phyloP scores from a whole-genome alignment of 805 yeast genomes.

The Hanseniaspora hatyaiensis region DNA sequence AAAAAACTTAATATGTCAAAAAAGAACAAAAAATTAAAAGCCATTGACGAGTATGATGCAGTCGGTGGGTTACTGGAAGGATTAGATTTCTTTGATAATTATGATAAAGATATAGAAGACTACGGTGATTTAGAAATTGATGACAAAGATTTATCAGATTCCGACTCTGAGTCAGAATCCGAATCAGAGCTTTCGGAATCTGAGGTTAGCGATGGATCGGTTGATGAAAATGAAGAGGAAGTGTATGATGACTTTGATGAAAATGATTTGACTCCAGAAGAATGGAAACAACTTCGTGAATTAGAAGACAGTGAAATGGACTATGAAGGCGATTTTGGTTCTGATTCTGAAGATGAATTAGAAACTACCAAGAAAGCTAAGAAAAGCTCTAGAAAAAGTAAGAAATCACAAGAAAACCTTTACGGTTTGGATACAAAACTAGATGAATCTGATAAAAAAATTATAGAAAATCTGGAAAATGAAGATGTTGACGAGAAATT shows the following conservation, averaged over 20 bases:
- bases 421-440: slow-evolving; percentile 44
- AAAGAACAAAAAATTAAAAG: slow-evolving; percentile 37
- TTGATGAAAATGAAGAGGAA: slow-evolving; percentile 23
- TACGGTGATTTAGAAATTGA: slow-evolving; percentile 25
- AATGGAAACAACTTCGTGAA: slow-evolving; percentile 27
- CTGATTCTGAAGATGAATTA: slow-evolving; percentile 2
- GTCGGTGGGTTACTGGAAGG: slow-evolving; percentile 79
- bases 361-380: slow-evolving; percentile 27
- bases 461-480: slow-evolving; percentile 1
- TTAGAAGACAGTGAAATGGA: slow-evolving; percentile 23
- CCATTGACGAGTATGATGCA: slow-evolving; percentile 54
- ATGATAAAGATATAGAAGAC: slow-evolving; percentile 27
- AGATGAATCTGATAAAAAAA: slow-evolving; percentile 15
- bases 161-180: slow-evolving; percentile 24
- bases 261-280: slow-evolving; percentile 30
- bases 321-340: slow-evolving; percentile 26
- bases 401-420: slow-evolving; percentile 49
- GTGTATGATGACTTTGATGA: slow-evolving; percentile 35
- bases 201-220: slow-evolving; percentile 23
- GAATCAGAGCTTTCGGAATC: slow-evolving; percentile 26
- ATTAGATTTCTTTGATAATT: slow-evolving; percentile 33
- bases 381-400: background rate
- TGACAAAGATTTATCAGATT: slow-evolving; percentile 10
- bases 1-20: slow-evolving; percentile 63
- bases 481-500: slow-evolving; percentile 7